These are phyloP conservation scores for Diplocarpon mali DNA, from an alignment of 2,329 filamentous ascomycete genomes.

Conservation along the genomic window DNA sequence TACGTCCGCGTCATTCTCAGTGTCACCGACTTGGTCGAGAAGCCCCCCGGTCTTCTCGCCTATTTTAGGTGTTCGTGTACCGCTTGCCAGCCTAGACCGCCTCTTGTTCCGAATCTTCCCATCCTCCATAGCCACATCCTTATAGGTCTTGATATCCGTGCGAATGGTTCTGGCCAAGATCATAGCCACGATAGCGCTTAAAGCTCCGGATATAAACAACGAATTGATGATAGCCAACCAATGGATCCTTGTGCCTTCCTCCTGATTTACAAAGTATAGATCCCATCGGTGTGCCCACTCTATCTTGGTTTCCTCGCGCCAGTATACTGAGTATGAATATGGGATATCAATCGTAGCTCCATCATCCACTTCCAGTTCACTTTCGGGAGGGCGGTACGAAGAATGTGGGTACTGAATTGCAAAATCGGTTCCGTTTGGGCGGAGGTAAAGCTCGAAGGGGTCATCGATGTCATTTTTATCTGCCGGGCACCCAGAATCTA, in stretches of 20 bases:
- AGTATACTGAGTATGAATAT: conserved; percentile 85
- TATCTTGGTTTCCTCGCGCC: conserved; percentile 67
- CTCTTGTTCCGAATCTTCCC: conserved; percentile 47
- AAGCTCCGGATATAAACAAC: conserved; percentile 66
- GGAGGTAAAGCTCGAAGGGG: conserved; percentile 58
- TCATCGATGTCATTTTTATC: conserved; percentile 52
- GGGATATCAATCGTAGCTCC: conserved; percentile 60
- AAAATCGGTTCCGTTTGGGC: conserved; percentile 47
- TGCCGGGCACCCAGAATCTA: conserved; percentile 54
- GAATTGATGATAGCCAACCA: conserved; percentile 87
- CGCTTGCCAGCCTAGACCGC: conserved; percentile 31
- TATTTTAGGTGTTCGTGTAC: conserved; percentile 33
- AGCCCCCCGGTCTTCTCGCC: conserved; percentile 46
- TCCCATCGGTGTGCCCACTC: conserved; percentile 85
- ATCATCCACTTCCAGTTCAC: conserved; percentile 48
- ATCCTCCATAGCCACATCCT: conserved; percentile 54
- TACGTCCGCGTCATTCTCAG: conserved; percentile 39
- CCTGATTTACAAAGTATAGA: conserved; percentile 79
- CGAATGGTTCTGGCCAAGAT: conserved; percentile 70
- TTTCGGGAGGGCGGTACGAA: conserved; percentile 44
- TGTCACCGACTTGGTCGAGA: conserved; percentile 47
- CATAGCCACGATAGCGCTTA: conserved; percentile 70
- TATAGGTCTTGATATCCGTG: conserved; percentile 66
- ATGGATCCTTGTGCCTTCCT: conserved; percentile 70
- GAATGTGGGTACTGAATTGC: conserved; percentile 43